These are phyloP conservation scores for Phaffia tasmanica DNA, from an alignment of 768 basidiomycete species.

Conservation along the genomic window DNA sequence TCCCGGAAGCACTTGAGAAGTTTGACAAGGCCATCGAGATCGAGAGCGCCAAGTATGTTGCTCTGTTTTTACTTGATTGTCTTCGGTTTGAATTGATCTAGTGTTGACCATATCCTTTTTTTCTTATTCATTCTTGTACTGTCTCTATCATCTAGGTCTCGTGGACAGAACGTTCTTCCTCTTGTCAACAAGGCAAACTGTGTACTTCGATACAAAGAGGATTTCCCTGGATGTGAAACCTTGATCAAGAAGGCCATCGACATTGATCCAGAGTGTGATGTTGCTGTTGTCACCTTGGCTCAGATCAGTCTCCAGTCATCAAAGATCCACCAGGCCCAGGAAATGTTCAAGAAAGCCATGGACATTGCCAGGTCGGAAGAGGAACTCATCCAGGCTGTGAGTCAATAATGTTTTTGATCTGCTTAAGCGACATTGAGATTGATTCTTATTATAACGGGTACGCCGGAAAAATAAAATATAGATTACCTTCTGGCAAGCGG, in stretches of 20 bases:
- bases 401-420: conserved; percentile 48
- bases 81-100: background rate
- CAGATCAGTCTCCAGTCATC: conserved; percentile 85
- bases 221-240: conserved; percentile 53
- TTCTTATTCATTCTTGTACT: background rate
- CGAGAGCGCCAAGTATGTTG: conserved; percentile 58
- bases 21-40: conserved; percentile 86
- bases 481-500: conserved; percentile 50
- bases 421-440: conserved; percentile 56
- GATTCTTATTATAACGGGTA: background rate
- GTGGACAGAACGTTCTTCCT: conserved; percentile 65
- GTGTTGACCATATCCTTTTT: background rate
- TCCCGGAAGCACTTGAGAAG: conserved; percentile 68
- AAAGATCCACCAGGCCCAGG: conserved; percentile 71
- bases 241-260: conserved; percentile 79
- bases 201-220: conserved; percentile 89
- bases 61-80: background rate
- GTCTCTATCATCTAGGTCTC: conserved; percentile 28
- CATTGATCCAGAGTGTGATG: conserved; percentile 88
- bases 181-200: conserved; percentile 97
- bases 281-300: conserved; percentile 88
- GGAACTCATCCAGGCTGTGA: conserved; percentile 51
- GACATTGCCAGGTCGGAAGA: conserved; percentile 81
- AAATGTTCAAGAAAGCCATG: conserved; percentile 72
- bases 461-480: conserved; percentile 11